Evolutionary conservation across 192 early-diverging fungal genomes (phyloP).

Genomic region (Podila clonocystis): DNA sequence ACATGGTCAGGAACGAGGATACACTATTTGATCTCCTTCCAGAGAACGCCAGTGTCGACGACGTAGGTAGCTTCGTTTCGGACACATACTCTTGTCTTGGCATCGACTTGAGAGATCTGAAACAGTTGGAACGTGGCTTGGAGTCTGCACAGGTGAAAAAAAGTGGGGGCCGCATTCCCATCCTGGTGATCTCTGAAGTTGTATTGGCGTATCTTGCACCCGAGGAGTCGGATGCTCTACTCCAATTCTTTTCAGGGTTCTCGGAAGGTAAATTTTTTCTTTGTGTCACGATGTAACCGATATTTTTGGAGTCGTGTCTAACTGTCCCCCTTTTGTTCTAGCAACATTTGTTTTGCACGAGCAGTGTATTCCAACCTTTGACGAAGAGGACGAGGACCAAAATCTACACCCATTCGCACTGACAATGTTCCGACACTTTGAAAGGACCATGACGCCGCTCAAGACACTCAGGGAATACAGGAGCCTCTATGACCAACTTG

Average conservation of each 20-base stretch:
- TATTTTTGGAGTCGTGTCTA: background rate
- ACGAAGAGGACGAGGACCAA: slow-evolving; percentile 16
- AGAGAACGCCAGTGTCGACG: slow-evolving; percentile 30
- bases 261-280: slow-evolving; percentile 25
- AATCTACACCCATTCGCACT: slow-evolving; percentile 33
- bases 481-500: slow-evolving; percentile 31
- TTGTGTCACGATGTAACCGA: too few relatives aligned
- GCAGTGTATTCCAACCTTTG: slow-evolving; percentile 44
- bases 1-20: slow-evolving; percentile 38
- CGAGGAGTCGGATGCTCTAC: slow-evolving; percentile 32
- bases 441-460: slow-evolving; percentile 44
- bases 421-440: slow-evolving; percentile 46
- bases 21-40: slow-evolving; percentile 21
- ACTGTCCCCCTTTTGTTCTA: background rate
- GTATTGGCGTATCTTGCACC: slow-evolving; percentile 41
- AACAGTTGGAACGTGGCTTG: slow-evolving; percentile 8
- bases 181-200: slow-evolving; percentile 42
- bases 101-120: slow-evolving; percentile 32
- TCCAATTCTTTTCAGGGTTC: slow-evolving; percentile 30
- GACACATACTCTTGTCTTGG: slow-evolving; percentile 42
- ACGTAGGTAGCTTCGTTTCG: slow-evolving; percentile 28
- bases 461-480: slow-evolving; percentile 30
- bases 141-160: slow-evolving; percentile 13
- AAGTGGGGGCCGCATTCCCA: slow-evolving; percentile 8
- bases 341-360: slow-evolving; percentile 45